Percentiles rank a stretch among this genome's conserved stretches.
phyloP scores from a whole-genome alignment of 2,329 filamentous ascomycete genomes.

The Hypomyces perniciosus region DNA sequence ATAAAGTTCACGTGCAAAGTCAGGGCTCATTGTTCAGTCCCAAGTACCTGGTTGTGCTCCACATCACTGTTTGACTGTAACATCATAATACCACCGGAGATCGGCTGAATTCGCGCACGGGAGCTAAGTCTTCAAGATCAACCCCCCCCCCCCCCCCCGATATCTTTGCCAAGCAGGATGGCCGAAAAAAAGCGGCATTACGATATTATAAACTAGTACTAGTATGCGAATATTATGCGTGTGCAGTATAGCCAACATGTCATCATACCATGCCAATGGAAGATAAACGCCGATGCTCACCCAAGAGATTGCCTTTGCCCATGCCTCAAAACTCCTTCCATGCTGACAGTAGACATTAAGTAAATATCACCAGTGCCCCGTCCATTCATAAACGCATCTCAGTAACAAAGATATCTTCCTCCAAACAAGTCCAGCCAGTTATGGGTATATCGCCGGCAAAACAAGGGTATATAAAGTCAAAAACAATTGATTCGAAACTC shows the following conservation, averaged over 20 bases:
- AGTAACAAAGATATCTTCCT: conserved; percentile 8
- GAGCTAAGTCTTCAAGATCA: neutral
- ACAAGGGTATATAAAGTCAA: conserved; percentile 9
- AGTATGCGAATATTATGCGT: no score
- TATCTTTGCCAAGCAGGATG: neutral
- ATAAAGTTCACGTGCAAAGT: no score
- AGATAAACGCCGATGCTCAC: neutral
- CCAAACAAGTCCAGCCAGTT: conserved; percentile 11
- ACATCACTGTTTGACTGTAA: no score
- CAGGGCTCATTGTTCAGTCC: no score
- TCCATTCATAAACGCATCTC: conserved; percentile 10
- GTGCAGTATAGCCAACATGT: no score
- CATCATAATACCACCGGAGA: no score
- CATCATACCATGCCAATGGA: no score
- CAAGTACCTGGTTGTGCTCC: no score
- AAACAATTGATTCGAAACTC: neutral
- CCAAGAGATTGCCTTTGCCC: neutral
- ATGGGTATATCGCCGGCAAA: conserved; percentile 8
- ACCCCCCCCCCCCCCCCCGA: no score
- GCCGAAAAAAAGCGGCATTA: neutral
- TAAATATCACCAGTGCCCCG: conserved; percentile 7
- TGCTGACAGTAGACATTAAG: conserved; percentile 10
- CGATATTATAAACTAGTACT: no score
- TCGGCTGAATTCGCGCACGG: no score
- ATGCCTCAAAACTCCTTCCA: conserved; percentile 6